Evolutionary conservation across 768 basidiomycete genomes (phyloP).

Genomic region (Phanerochaete sordida): DNA sequence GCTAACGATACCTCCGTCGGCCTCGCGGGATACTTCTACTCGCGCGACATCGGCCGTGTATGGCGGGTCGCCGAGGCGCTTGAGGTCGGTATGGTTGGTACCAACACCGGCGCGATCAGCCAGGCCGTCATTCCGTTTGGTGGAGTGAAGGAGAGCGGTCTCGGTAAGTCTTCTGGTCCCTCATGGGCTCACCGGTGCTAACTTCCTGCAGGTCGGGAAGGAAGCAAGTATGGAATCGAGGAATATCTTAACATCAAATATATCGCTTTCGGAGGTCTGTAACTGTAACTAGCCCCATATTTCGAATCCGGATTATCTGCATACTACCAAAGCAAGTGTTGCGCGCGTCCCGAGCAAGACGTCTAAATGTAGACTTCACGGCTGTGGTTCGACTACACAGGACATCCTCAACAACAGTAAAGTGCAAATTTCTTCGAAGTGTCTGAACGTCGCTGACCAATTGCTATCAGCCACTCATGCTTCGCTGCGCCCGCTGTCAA

Average conservation of each 20-base stretch:
- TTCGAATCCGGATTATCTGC: too few species aligned
- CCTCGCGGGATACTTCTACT: constrained; percentile 93
- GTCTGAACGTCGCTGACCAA: too few species aligned
- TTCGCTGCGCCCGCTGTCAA: too few species aligned
- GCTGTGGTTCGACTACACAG: too few species aligned
- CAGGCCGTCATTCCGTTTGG: constrained; percentile 85
- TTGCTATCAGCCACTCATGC: too few species aligned
- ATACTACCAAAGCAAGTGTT: too few species aligned
- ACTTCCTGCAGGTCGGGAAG: constrained; percentile 61
- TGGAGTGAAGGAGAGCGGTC: constrained; percentile 87
- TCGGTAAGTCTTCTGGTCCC: constrained; percentile 35
- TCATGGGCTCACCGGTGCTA: constrained; percentile 8
- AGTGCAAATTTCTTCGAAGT: too few species aligned
- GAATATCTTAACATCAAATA: constrained; percentile 85
- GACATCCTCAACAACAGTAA: too few species aligned
- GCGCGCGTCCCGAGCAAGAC: too few species aligned
- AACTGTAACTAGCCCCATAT: constrained; percentile 6
- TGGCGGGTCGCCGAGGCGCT: constrained; percentile 95
- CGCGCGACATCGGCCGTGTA: constrained; percentile 78
- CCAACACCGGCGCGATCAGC: constrained; percentile 78
- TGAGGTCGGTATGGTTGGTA: constrained; percentile 91
- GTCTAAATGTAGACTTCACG: too few species aligned
- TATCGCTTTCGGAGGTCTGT: constrained; percentile 77
- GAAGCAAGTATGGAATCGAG: constrained; percentile 76
- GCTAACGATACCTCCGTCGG: constrained; percentile 86